Evolutionary conservation across 768 basidiomycete species (phyloP), one percentile per base, ranked within the genome.

Genomic region (Mycena vitilis): DNA sequence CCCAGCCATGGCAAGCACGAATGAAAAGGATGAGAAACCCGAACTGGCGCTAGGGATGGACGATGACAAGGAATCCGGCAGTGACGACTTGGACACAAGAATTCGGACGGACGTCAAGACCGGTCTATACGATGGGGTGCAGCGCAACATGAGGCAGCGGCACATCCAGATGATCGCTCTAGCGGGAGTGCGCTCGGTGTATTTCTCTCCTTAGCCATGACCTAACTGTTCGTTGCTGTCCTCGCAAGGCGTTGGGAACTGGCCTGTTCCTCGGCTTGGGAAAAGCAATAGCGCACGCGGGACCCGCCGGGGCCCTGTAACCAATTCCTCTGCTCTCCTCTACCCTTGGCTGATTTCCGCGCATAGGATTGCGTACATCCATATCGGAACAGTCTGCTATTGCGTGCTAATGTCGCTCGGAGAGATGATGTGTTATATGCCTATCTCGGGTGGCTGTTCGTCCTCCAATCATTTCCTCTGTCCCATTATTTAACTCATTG

Each of bases 251-350:
- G 70, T 84, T 86, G 60, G 86, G 87, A n/a, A 87, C 86, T 4
- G 87, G 88, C 54, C 78, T 89, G 5, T 89, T 90, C 75, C 76
- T 90, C 16, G 85, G 86, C 4, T 83, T 85, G 7, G 89, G 86
- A 2, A 79, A 75, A 47, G 81, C 83, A 18, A 80, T 89, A 23
- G 79, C 82, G 0, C 80, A 81, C 30, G 87, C 84, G 5, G 89
- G 89, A 0, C 88, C 89, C 5, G 77, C 87, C 0, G 87, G 89
- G 18, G 73, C 82, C 0, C 74, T 88, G 60, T 65, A 57, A 12
- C 40, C 22, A 48, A 13, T 12, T 15, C 16, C 58, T 30, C 30
- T 22, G 2, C 7, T 37, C 9, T 38, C 11, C 4, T 30, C 20
- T 3, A 30, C 12, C 3, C 38, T 38, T 58, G n/a, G 51, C 30